Percentiles rank a stretch among this genome's conserved stretches.
Evolutionary conservation across 2,329 filamentous ascomycete genomes (phyloP).

Genomic region (Fusarium sp.): DNA sequence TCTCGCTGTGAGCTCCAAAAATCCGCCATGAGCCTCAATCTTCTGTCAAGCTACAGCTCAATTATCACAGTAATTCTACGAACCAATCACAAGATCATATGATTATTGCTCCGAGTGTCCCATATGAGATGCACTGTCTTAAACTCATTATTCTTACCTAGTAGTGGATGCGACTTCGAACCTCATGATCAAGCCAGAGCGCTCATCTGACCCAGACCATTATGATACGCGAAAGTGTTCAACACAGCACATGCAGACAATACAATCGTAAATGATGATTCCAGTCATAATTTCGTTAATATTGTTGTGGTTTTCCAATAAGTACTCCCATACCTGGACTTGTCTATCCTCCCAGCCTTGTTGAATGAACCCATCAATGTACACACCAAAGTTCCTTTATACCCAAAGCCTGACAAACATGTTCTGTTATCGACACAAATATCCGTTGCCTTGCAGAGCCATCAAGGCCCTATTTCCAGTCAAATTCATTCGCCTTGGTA

Average conservation of each 20-base stretch:
- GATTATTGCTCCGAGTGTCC: conserved; percentile 2
- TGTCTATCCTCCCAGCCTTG: conserved; percentile 30
- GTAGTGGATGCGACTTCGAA: not conserved
- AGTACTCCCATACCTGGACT: conserved; percentile 26
- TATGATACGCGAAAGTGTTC: not conserved
- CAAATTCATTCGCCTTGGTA: conserved; percentile 26
- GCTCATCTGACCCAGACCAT: not conserved
- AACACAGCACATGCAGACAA: not conserved
- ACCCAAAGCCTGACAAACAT: conserved; percentile 17
- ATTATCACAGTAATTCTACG: not conserved
- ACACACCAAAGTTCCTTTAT: conserved; percentile 16
- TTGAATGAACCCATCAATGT: conserved; percentile 21
- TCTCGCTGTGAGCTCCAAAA: not conserved
- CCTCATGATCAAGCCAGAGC: conserved; percentile 17
- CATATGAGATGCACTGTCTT: conserved; percentile 1
- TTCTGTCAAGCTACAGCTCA: conserved; percentile 5
- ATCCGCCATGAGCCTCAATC: not conserved
- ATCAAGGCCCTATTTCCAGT: conserved; percentile 25
- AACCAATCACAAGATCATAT: not conserved
- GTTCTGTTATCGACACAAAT: conserved; percentile 32
- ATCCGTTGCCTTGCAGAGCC: conserved; percentile 17
- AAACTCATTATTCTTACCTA: not conserved
- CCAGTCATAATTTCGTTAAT: conserved; percentile 39
- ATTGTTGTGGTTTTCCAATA: conserved; percentile 40
- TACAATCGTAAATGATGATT: not conserved